Percentiles rank a stretch among this genome's conserved stretches.
Evolutionary conservation across 129 eudicot genomes (phyloP).

Genomic region (Pittosporum tobira): DNA sequence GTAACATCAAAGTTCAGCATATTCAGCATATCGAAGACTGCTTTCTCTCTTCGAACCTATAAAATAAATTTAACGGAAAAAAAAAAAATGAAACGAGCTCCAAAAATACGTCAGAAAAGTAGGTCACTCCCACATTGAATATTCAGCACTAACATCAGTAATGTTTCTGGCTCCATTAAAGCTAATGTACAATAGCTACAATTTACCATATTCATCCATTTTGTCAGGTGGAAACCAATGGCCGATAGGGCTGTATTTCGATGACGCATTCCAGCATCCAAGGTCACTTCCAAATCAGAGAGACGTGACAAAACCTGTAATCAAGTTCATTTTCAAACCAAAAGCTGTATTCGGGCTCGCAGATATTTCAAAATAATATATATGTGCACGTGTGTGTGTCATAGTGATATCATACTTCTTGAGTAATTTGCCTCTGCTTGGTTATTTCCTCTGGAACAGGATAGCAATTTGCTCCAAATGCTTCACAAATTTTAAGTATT

Average conservation of each 20-base stretch:
- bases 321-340: not conserved
- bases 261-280: constrained; percentile 90
- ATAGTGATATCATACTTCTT: constrained; percentile 51
- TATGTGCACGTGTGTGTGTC: no score
- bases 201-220: constrained; percentile 80
- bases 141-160: no score
- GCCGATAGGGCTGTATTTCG: constrained; percentile 65
- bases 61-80: no score
- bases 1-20: constrained; percentile 97
- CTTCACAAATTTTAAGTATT: constrained; percentile 94
- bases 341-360: not conserved
- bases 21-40: constrained; percentile 85
- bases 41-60: constrained; percentile 95
- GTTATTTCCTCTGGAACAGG: constrained; percentile 89
- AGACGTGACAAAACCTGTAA: constrained; percentile 74
- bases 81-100: no score
- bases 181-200: not conserved
- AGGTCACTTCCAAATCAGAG: constrained; percentile 76
- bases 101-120: no score
- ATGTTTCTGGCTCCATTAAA: no score
- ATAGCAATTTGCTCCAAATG: constrained; percentile 96
- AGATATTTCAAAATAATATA: no score
- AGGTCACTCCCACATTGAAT: no score
- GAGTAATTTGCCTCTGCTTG: constrained; percentile 75
- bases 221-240: constrained; percentile 53